Conservation (phyloP, 768 basidiomycete genomes). For the Kwoniella sp. region DNA sequence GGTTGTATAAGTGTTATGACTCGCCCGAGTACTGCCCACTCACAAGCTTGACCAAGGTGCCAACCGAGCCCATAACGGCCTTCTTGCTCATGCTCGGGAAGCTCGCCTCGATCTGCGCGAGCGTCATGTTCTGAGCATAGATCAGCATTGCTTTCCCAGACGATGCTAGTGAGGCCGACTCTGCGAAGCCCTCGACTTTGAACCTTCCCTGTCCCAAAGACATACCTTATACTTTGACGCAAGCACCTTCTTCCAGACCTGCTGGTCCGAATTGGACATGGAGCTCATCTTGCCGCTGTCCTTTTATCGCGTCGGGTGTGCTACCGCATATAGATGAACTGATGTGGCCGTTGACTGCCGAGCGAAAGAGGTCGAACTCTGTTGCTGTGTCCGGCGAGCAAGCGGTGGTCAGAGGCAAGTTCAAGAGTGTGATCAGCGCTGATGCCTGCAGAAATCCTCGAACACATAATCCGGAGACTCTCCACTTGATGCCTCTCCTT, state of each 20-base stretch:
- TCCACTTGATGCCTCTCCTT: no score
- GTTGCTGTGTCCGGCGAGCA: no score
- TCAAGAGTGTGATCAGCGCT: no score
- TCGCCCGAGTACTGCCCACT: no score
- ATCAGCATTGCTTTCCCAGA: background rate
- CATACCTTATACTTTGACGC: conserved; percentile 35
- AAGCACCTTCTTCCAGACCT: conserved; percentile 41
- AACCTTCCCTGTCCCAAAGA: no score
- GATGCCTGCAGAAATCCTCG: no score
- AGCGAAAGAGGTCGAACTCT: no score
- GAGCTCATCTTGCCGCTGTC: conserved; percentile 15
- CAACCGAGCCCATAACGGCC: conserved; percentile 14
- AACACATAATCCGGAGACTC: no score
- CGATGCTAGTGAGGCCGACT: background rate
- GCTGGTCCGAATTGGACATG: conserved; percentile 36
- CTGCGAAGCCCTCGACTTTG: no score
- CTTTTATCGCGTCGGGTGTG: background rate
- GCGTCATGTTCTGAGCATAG: conserved; percentile 19
- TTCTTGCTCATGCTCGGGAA: conserved; percentile 24
- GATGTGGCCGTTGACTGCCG: background rate
- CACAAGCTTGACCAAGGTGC: conserved; percentile 17
- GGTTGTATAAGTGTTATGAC: background rate
- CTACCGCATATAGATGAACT: conserved; percentile 8
- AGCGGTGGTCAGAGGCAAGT: no score
- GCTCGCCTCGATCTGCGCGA: conserved; percentile 26